A percentile compares a stretch with the other conserved stretches of the same genome.
Evolutionary conservation across 2,329 filamentous ascomycete species (phyloP).

Genomic region (Microascus cirrosus): DNA sequence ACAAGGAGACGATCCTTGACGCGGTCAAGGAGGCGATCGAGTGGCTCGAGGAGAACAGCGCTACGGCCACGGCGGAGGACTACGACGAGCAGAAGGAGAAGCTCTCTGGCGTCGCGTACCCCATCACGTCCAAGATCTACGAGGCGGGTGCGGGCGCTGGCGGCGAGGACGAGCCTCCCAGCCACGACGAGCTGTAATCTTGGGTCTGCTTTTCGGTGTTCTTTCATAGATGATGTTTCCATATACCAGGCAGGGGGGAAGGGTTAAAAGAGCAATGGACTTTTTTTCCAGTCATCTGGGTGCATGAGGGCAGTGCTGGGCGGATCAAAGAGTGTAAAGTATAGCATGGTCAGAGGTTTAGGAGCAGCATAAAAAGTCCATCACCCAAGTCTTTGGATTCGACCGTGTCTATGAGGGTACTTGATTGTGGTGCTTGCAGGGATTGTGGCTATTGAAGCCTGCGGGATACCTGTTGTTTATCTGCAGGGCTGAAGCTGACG

Average conservation of each 20-base stretch:
- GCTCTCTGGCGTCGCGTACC: slow-evolving; percentile 90
- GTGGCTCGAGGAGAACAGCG: slow-evolving; percentile 93
- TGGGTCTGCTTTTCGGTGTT: neutral
- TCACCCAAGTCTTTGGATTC: no score
- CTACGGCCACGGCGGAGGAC: slow-evolving; percentile 78
- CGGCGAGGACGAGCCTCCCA: slow-evolving; percentile 60
- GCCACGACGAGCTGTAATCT: slow-evolving; percentile 69
- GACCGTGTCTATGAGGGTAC: no score
- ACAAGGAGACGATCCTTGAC: slow-evolving; percentile 92
- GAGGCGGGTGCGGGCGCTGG: slow-evolving; percentile 50
- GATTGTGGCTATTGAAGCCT: no score
- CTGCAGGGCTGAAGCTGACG: no score
- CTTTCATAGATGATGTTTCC: slow-evolving; percentile 4
- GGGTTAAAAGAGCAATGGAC: slow-evolving; percentile 4
- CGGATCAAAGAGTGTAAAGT: neutral
- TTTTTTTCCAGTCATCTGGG: neutral
- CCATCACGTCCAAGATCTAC: slow-evolving; percentile 98
- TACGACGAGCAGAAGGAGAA: slow-evolving; percentile 99
- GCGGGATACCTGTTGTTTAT: no score
- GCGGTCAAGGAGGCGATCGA: slow-evolving; percentile 95
- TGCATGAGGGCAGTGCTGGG: neutral
- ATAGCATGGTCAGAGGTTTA: neutral
- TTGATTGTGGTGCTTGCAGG: no score
- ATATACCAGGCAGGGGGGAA: slow-evolving; percentile 3
- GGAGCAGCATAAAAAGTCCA: neutral